These are phyloP conservation scores for Limonium bicolor DNA, from an alignment of 148 eudicot species.

Conservation along the genomic window DNA sequence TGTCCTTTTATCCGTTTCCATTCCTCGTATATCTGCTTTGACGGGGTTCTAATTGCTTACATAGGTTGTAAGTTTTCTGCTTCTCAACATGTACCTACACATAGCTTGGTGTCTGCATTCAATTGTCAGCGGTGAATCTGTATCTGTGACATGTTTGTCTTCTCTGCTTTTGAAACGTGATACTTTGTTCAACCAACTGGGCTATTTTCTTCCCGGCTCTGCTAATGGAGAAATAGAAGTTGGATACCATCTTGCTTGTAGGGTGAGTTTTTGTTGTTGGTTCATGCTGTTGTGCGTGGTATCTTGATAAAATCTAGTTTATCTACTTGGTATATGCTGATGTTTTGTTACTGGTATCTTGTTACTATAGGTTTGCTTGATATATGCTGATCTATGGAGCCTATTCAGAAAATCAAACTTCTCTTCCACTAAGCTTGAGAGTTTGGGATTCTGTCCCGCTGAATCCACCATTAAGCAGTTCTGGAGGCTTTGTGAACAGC, in stretches of 20 bases:
- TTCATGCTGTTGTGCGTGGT: too few species aligned
- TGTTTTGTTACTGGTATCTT: too few species aligned
- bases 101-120: slow-evolving; percentile 57
- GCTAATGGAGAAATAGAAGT: slow-evolving; percentile 26
- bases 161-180: slow-evolving; percentile 56
- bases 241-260: slow-evolving; percentile 51
- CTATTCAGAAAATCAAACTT: slow-evolving; percentile 57
- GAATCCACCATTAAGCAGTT: slow-evolving; percentile 43
- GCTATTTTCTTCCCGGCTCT: slow-evolving; percentile 30
- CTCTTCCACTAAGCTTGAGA: slow-evolving; percentile 54
- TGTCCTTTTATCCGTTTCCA: too few species aligned
- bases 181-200: slow-evolving; percentile 52
- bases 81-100: slow-evolving; percentile 85
- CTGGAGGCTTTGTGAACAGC: slow-evolving; percentile 76
- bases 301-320: too few species aligned
- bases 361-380: slow-evolving; percentile 54
- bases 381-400: slow-evolving; percentile 67
- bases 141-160: slow-evolving; percentile 39
- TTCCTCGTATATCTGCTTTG: too few species aligned
- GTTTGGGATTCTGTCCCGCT: slow-evolving; percentile 53
- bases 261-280: slow-evolving; percentile 63
- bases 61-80: slow-evolving; percentile 69
- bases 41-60: slow-evolving; percentile 7
- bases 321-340: too few species aligned
- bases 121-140: slow-evolving; percentile 44